Evolutionary conservation across 2,329 filamentous ascomycete species (phyloP).

Genomic region (Colletotrichum euphorbiae): DNA sequence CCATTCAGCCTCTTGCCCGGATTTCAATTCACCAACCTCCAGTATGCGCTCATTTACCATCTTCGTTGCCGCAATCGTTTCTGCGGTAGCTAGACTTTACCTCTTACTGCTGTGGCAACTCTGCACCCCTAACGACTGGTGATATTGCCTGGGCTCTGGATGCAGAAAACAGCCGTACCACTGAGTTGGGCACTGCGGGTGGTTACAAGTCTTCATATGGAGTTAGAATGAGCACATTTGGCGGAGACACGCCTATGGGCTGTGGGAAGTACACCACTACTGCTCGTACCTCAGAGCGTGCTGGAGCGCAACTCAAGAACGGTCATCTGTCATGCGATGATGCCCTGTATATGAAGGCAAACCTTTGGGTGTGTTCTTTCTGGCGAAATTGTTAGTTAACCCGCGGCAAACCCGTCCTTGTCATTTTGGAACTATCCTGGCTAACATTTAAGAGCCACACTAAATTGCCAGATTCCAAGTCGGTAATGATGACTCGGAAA

Average conservation of each 20-base stretch:
- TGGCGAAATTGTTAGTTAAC: not conserved
- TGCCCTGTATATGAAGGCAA: not conserved
- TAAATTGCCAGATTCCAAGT: no score
- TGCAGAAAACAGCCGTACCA: not conserved
- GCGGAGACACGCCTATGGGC: not conserved
- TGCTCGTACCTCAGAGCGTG: not conserved
- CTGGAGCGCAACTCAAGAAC: not conserved
- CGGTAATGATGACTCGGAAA: no score
- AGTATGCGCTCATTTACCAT: not conserved
- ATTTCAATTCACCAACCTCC: not conserved
- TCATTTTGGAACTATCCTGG: no score
- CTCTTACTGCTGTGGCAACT: not conserved
- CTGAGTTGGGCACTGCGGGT: not conserved
- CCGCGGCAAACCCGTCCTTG: no score
- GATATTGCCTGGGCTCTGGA: not conserved
- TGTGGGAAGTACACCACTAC: not conserved
- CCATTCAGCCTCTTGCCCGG: not conserved
- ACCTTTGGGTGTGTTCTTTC: not conserved
- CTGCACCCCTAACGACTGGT: rapidly evolving
- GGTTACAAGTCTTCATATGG: not conserved
- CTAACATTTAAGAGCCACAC: no score
- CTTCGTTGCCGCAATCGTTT: not conserved
- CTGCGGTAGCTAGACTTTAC: not conserved
- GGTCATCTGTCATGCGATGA: not conserved
- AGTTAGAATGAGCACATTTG: not conserved